Percentiles rank a stretch among this genome's conserved stretches.
Conservation (phyloP, 352 stramenopile species). For the Peronospora destructor region DNA sequence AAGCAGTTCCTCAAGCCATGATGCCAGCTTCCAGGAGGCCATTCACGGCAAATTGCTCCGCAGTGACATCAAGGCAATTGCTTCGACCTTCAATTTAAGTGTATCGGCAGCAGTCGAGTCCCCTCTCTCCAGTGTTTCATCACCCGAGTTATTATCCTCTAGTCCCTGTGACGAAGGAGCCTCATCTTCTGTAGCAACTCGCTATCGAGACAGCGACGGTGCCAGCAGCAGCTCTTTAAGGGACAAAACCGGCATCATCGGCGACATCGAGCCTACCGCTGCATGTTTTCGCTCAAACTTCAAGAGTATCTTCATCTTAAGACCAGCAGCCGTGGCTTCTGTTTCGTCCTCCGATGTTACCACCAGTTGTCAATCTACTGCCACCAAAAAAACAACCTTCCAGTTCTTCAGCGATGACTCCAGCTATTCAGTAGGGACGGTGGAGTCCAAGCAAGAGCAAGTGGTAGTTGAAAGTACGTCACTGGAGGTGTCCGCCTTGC, state of each 20-base stretch:
- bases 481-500: slow-evolving; percentile 5
- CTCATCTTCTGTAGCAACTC: background rate
- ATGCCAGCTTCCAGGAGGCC: background rate
- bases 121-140: background rate
- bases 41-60: background rate
- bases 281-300: background rate
- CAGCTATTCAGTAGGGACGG: slow-evolving; percentile 6
- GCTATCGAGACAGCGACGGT: background rate
- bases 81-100: background rate
- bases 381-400: background rate
- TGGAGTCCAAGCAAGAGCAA: slow-evolving; percentile 7
- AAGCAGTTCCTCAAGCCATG: slow-evolving; percentile 5
- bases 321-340: slow-evolving; percentile 1
- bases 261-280: background rate
- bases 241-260: background rate
- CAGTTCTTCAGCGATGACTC: background rate
- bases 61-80: background rate
- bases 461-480: slow-evolving; percentile 6
- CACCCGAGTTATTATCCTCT: background rate
- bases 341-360: slow-evolving; percentile 1
- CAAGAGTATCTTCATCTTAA: background rate
- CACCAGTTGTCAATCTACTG: background rate
- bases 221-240: background rate
- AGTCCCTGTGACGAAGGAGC: background rate
- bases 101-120: background rate